Base-by-base conservation (phyloP, 768 basidiomycete species). In the Agaricus sinodeliciosus region DNA sequence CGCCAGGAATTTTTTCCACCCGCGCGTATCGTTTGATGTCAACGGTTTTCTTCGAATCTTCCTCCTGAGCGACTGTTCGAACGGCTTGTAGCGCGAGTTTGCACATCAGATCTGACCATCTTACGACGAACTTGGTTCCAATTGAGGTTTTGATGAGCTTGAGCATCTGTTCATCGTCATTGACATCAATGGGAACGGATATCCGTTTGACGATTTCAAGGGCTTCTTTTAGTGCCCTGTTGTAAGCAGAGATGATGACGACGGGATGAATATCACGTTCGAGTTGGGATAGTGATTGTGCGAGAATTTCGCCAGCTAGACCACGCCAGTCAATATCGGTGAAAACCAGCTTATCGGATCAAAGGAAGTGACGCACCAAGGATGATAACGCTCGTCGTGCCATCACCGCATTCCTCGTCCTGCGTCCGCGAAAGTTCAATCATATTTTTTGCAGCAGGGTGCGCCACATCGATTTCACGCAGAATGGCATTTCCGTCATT, bases 401-500 rank as follows among this genome's bases (percentile, higher is more conserved):
- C 96, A 69, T 97, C 96, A 43, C 95, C 96, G 59, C 96, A 96
- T 64, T 98, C 96, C 71, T 98, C 96, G 61, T 98, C 96, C 68
- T 98, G 96, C 1, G 96, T 98, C 65, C 96, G 73, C 61, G 91
- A 92, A 9, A 98, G 82, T 71, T 99, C 96, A 58, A 99, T 96
- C 95, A 99, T 98, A 60, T 94, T 96, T 75, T 98, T 99, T 22
- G 96, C 95, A 25, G 96, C 96, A 3, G 95, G 96, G 62, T 99
- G 96, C 2, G 94, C 94, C 27, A 99, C 96, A 60, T 99, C 96
- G 60, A 98, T 99, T 69, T 99, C 96, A 49, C 96, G 86, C 37
- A 98, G 74, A 57, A 99, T 98, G 2, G 96, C 94, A 62, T 99
- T 97, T n/a, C 96, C 95, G 63, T 99, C 95, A 67, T 98, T 97